A percentile compares a stretch with the other conserved stretches of the same genome.
Conservation (phyloP, 805 yeast species). For the Maudiozyma pseudohumilis region DNA sequence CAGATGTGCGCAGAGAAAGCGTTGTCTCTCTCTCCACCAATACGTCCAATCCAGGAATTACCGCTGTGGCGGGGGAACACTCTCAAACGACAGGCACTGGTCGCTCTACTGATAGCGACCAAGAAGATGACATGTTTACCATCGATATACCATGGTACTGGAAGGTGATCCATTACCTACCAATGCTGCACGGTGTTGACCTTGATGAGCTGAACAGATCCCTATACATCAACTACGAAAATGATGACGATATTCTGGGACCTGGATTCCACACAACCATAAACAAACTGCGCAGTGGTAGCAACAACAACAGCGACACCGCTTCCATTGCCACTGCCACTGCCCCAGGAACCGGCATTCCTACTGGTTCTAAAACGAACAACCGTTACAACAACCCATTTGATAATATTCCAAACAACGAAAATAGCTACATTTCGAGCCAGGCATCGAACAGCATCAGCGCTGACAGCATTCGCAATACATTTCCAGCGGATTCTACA, state of each 20-base stretch:
- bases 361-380: no score
- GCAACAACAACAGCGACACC: background rate
- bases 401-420: background rate
- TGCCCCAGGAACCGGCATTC: no score
- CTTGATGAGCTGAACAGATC: slow-evolving; percentile 24
- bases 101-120: background rate
- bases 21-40: background rate
- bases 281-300: background rate
- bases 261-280: slow-evolving; percentile 21
- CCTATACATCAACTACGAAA: slow-evolving; percentile 11
- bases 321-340: no score
- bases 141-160: slow-evolving; percentile 18
- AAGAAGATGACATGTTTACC: background rate
- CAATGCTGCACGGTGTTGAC: slow-evolving; percentile 27
- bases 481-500: background rate
- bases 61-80: no score
- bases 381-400: background rate
- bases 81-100: background rate
- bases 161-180: slow-evolving; percentile 21
- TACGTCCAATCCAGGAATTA: slow-evolving; percentile 1
- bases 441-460: background rate
- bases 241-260: slow-evolving; percentile 15
- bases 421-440: background rate
- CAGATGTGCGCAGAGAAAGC: background rate
- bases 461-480: background rate